Conservation (phyloP, 1,284 basidiomycete species). For the Irpex sp. region DNA sequence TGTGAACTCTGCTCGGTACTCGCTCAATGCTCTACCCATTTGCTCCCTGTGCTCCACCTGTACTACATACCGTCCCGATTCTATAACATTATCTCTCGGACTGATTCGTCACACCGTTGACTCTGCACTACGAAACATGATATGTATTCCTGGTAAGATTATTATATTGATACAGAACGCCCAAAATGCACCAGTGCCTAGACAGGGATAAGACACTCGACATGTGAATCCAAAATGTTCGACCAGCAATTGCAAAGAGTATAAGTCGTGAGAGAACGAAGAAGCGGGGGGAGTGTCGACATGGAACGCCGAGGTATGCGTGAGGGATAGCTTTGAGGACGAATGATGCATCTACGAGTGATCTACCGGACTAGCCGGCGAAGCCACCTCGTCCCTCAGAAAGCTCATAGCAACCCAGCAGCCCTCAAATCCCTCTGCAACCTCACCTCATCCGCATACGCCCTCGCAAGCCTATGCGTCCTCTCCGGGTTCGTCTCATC, state of each 20-base stretch:
- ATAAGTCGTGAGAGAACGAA: too few species aligned
- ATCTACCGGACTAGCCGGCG: background rate
- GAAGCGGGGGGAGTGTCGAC: too few species aligned
- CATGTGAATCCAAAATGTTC: background rate
- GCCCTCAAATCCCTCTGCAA: conserved; percentile 57
- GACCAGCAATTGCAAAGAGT: background rate
- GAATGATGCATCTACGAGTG: too few species aligned
- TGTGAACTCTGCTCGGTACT: background rate
- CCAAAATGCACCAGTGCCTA: background rate
- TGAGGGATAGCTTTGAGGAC: too few species aligned
- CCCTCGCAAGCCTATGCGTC: conserved; percentile 40
- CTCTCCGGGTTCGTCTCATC: conserved; percentile 44
- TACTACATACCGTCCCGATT: too few species aligned
- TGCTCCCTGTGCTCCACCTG: too few species aligned
- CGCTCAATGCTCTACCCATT: background rate
- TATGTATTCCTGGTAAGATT: background rate
- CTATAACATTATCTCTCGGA: too few species aligned
- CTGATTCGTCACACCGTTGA: too few species aligned
- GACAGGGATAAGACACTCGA: background rate
- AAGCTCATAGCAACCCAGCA: conserved; percentile 56
- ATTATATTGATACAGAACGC: background rate
- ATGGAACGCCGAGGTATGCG: too few species aligned
- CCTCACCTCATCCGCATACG: conserved; percentile 50
- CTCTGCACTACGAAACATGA: background rate
- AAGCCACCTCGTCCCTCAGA: too few species aligned